Evolutionary conservation across 192 early-diverging fungal genomes (phyloP).

Genomic region (Chytriomyces hyalinus): DNA sequence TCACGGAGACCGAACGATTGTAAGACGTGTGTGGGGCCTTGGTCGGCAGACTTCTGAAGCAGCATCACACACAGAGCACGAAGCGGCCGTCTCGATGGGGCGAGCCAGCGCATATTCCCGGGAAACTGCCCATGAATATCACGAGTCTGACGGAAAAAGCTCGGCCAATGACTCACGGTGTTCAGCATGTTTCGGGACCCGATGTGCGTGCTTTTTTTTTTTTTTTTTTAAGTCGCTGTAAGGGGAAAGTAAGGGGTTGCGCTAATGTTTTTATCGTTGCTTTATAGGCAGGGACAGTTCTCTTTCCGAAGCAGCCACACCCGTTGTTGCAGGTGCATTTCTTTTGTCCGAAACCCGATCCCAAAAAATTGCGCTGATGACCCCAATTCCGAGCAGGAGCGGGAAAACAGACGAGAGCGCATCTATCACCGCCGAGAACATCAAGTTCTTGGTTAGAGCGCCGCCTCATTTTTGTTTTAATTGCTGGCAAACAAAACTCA

Average conservation of each 20-base stretch:
- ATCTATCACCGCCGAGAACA: slow-evolving; percentile 48
- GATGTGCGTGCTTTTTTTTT: not conserved
- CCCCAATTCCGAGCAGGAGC: slow-evolving; percentile 14
- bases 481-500: not conserved
- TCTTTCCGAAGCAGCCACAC: slow-evolving; percentile 35
- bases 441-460: slow-evolving; percentile 35
- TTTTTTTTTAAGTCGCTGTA: too few species aligned
- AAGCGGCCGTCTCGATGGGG: not conserved
- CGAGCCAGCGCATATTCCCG: slow-evolving; percentile 24
- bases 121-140: slow-evolving; percentile 32
- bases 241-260: not conserved
- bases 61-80: not conserved
- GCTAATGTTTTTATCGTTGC: not conserved
- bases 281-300: slow-evolving; percentile 39
- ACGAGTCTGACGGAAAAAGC: slow-evolving; percentile 33
- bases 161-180: slow-evolving; percentile 32
- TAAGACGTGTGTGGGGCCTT: slow-evolving; percentile 6
- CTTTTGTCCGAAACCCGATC: not conserved
- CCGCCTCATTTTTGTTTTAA: not conserved
- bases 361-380: not conserved
- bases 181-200: slow-evolving; percentile 31
- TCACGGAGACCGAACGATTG: slow-evolving; percentile 27
- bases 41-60: not conserved
- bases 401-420: slow-evolving; percentile 37
- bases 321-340: slow-evolving; percentile 12